These are phyloP conservation scores for Thalassiosira hispida DNA, from an alignment of 352 stramenopile species.

Conservation along the genomic window DNA sequence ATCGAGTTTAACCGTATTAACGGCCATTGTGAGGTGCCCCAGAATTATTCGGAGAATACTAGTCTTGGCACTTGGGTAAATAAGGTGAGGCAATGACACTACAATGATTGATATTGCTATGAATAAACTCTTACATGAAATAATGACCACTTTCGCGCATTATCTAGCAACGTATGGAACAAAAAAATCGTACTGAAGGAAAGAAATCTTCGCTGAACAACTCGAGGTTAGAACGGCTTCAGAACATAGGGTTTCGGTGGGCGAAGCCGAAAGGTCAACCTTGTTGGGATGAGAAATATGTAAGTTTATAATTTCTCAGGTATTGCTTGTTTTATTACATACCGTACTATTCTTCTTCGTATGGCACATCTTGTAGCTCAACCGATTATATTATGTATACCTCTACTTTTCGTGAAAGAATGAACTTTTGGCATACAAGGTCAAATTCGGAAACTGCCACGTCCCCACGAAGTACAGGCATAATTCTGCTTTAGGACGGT, in stretches of 20 bases:
- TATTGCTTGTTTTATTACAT: neutral
- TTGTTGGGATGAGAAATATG: constrained; percentile 72
- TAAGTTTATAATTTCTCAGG: constrained; percentile 12
- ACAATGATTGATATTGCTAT: constrained; percentile 1
- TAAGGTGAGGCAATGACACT: constrained; percentile 29
- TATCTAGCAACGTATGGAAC: constrained; percentile 70
- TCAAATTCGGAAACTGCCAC: constrained; percentile 28
- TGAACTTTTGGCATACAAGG: constrained; percentile 32
- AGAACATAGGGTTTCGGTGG: constrained; percentile 71
- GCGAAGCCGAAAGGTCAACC: constrained; percentile 71
- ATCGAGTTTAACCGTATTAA: constrained; percentile 29
- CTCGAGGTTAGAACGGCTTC: constrained; percentile 46
- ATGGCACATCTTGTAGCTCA: neutral
- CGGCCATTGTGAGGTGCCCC: constrained; percentile 63
- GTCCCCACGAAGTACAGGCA: constrained; percentile 46
- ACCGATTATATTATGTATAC: neutral
- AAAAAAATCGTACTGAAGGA: constrained; percentile 60
- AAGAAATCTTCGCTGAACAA: constrained; percentile 64
- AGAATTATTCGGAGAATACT: constrained; percentile 66
- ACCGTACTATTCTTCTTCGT: no score
- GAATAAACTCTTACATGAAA: neutral
- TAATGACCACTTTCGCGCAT: neutral
- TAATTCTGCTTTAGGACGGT: constrained; percentile 38
- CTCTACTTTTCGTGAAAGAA: constrained; percentile 10
- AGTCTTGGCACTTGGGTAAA: constrained; percentile 72